Evolutionary conservation across 495 filamentous ascomycete species (phyloP), one percentile per base, ranked within the genome.

Genomic region (Aspergillus leporis): DNA sequence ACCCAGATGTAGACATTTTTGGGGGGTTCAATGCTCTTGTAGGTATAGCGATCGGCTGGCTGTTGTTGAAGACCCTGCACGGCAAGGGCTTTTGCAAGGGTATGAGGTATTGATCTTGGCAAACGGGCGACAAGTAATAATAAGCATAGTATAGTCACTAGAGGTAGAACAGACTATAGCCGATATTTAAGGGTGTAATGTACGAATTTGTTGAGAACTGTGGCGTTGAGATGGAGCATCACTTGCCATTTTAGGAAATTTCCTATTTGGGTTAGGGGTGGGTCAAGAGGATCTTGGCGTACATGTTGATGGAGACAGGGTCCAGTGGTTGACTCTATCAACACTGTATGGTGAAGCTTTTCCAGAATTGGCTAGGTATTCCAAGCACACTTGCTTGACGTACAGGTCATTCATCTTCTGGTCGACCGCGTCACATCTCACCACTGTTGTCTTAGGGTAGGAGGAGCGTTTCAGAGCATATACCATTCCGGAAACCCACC

Each of bases 241-340:
- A 21, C 62, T 73, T 38, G 43, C 69, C 5, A 57, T 57, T 36
- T 62, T 73, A 34, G 58, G 68, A 32, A 59, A 59, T 19, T 56
- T 53, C 47, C 58, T 63, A 51, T 43, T 52, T 10, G 66, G 71
- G 62, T 31, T 53, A 54, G 13, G 28, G 23, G 1, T 14, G 3
- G n/a, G 10, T n/a, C 43, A 12, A 23, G 19, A 14, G 19, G 12
- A 23, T 22, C 16, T 12, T 14, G 38, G 16, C 5, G 14, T 3
- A n/a, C 3, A 12, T 12, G 5, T 5, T 36, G 9, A 2, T 12
- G 34, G 13, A 36, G 34, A 10, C 34, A 36, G 14, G 16, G 14
- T n/a, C 32, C 13, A 8, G 12, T 3, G 12, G 38, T 41, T 3
- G 12, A 41, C 5, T n/a, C 10, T 16, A 16, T 41, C 10, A 3